Evolutionary conservation across 371 early-diverging fungal genomes (phyloP).

Genomic region (Parasitella parasitica): DNA sequence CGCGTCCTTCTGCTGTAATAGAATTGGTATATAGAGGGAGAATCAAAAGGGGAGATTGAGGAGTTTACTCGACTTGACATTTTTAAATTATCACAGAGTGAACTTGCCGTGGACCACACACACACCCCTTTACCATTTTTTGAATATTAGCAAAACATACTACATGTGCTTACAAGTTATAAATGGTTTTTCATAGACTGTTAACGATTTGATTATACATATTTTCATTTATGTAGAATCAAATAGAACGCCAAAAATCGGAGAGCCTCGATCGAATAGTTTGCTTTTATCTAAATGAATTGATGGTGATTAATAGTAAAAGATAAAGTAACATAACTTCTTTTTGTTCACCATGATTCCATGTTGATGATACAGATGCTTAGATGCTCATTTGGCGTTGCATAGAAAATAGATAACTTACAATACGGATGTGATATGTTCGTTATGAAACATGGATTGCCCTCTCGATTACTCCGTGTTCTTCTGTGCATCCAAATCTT

Average conservation of each 20-base stretch:
- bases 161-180: not conserved
- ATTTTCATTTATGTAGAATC: not conserved
- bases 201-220: not conserved
- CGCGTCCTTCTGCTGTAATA: not conserved
- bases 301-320: not conserved
- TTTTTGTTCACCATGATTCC: too few species aligned
- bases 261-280: conserved; percentile 1
- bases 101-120: not conserved
- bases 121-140: not conserved
- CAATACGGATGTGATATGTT: not conserved
- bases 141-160: not conserved
- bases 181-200: not conserved
- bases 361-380: too few species aligned
- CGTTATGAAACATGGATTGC: not conserved
- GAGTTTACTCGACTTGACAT: not conserved
- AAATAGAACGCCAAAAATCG: not conserved
- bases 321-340: too few species aligned
- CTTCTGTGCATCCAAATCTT: not conserved
- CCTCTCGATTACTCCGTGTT: not conserved
- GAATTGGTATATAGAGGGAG: not conserved
- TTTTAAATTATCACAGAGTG: not conserved
- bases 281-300: not conserved
- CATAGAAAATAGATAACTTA: too few species aligned
- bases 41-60: not conserved
- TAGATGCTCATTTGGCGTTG: too few species aligned